These are phyloP conservation scores for Colletotrichum sidae DNA, from an alignment of 2,329 filamentous ascomycete genomes.

Conservation along the genomic window DNA sequence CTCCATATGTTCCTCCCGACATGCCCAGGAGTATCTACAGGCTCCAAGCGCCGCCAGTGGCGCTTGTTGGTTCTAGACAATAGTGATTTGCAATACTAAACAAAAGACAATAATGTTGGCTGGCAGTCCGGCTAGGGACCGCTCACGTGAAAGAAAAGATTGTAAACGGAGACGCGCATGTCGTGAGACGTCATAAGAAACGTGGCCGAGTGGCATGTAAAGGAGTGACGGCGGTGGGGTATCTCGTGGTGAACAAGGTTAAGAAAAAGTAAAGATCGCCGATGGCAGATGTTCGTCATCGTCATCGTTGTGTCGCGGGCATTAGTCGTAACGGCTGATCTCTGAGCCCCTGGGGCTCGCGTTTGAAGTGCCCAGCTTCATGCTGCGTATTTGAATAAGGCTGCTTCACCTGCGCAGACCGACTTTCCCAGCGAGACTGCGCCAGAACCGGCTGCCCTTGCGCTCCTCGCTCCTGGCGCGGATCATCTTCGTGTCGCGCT, in stretches of 20 bases:
- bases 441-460: conserved; percentile 60
- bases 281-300: conserved; percentile 20
- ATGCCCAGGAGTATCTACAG: conserved; percentile 28
- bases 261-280: conserved; percentile 27
- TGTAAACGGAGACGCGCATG: conserved; percentile 2
- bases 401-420: conserved; percentile 40
- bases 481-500: conserved; percentile 67
- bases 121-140: conserved; percentile 1
- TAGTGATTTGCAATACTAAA: not conserved
- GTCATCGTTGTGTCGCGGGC: conserved; percentile 33
- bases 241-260: conserved; percentile 39
- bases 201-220: conserved; percentile 32
- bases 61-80: conserved; percentile 22
- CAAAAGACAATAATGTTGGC: conserved; percentile 31
- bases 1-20: conserved; percentile 23
- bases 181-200: conserved; percentile 35
- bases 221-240: conserved; percentile 41
- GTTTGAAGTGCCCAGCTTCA: conserved; percentile 2
- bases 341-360: not conserved
- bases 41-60: conserved; percentile 8
- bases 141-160: conserved; percentile 14
- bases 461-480: conserved; percentile 58
- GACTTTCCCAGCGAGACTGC: conserved; percentile 60
- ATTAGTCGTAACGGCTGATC: conserved; percentile 28
- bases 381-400: conserved; percentile 1